Conservation (phyloP, 1,284 basidiomycete genomes). For the Cerrena zonata region DNA sequence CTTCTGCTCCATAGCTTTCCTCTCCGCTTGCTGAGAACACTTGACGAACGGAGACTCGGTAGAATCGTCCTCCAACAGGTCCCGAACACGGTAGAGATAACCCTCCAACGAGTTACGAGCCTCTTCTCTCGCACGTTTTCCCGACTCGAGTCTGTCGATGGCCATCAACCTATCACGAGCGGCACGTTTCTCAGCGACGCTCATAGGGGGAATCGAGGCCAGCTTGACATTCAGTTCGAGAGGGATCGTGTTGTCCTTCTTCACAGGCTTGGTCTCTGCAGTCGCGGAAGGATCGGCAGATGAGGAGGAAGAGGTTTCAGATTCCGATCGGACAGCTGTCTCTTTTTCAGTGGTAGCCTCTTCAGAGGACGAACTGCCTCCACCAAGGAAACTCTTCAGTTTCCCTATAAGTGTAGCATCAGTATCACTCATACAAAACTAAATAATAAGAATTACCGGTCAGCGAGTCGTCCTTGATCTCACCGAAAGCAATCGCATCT, state of each 20-base stretch:
- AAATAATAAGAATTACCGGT: constrained; percentile 42
- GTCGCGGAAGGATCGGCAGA: constrained; percentile 25
- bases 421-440: not conserved
- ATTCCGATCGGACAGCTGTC: constrained; percentile 10
- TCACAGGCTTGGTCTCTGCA: constrained; percentile 23
- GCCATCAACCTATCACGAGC: constrained; percentile 74
- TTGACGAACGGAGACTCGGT: constrained; percentile 69
- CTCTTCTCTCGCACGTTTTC: constrained; percentile 80
- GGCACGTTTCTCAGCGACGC: constrained; percentile 63
- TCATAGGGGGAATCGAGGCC: constrained; percentile 66
- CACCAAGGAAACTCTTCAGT: constrained; percentile 81
- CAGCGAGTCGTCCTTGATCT: constrained; percentile 73
- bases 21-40: constrained; percentile 72
- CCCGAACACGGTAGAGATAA: constrained; percentile 86
- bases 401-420: constrained; percentile 45
- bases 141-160: constrained; percentile 72
- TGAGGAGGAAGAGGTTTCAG: constrained; percentile 15
- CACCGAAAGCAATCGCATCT: constrained; percentile 69
- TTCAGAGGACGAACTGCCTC: constrained; percentile 38
- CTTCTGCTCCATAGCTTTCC: constrained; percentile 57
- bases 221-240: constrained; percentile 61
- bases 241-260: constrained; percentile 49
- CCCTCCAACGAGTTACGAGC: constrained; percentile 88
- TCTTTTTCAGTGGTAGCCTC: constrained; percentile 12
- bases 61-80: constrained; percentile 68